These are phyloP conservation scores for Cajanus cajan DNA, from an alignment of 306 rosid genomes.

Conservation along the genomic window DNA sequence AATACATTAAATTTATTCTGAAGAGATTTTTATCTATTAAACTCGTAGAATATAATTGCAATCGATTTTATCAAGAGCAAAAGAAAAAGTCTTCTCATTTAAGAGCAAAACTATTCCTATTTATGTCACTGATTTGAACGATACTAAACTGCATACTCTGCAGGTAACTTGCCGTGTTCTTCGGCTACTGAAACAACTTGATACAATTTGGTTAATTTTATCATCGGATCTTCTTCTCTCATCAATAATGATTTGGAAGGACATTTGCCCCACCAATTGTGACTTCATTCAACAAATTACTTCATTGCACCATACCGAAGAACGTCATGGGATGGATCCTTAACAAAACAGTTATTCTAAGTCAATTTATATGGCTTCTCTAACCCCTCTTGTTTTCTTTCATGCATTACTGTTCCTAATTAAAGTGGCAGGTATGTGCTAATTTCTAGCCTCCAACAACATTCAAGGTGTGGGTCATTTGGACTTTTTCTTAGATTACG, in stretches of 20 bases:
- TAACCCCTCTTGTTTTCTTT: neutral
- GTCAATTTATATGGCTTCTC: neutral
- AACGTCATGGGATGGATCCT: neutral
- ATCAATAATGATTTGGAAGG: constrained; percentile 9
- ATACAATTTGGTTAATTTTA: neutral
- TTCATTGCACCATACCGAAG: neutral
- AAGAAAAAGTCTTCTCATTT: neutral
- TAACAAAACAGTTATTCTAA: constrained; percentile 4
- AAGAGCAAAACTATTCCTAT: neutral
- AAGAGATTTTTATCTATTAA: neutral
- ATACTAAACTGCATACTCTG: neutral
- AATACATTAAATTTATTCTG: neutral
- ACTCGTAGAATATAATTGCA: neutral
- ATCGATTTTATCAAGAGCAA: neutral
- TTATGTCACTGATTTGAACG: neutral
- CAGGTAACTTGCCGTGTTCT: neutral
- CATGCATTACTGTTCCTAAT: neutral
- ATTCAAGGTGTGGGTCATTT: constrained; percentile 12
- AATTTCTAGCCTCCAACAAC: constrained; percentile 20
- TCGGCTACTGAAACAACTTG: neutral
- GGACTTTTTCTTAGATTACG: constrained; percentile 9
- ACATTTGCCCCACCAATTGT: constrained; percentile 4
- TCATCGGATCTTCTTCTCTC: neutral
- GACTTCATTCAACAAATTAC: constrained; percentile 5
- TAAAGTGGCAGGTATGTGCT: constrained; percentile 34